Evolutionary conservation across 805 yeast species (phyloP).

Genomic region (Kodamaea nitidulidarum): DNA sequence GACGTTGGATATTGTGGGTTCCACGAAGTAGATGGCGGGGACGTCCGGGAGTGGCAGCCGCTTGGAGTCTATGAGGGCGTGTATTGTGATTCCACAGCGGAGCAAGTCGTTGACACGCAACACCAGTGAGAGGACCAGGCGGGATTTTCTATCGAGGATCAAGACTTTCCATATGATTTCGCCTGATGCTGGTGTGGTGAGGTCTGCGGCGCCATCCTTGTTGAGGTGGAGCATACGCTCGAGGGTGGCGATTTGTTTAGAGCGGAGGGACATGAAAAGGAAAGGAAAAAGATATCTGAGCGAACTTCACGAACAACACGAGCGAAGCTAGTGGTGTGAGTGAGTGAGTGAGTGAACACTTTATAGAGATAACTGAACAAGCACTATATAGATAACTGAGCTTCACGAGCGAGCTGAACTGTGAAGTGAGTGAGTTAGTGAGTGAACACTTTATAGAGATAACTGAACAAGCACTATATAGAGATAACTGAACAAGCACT

Average conservation of each 20-base stretch:
- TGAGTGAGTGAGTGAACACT: no score
- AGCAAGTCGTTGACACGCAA: slow-evolving; percentile 86
- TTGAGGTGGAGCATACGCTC: slow-evolving; percentile 86
- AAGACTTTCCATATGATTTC: slow-evolving; percentile 88
- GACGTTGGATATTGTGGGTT: slow-evolving; percentile 79
- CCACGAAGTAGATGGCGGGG: slow-evolving; percentile 88
- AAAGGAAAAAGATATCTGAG: neutral
- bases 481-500: no score
- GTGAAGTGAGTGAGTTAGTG: no score
- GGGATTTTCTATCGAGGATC: slow-evolving; percentile 74
- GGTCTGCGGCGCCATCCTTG: slow-evolving; percentile 51
- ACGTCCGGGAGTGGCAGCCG: slow-evolving; percentile 90
- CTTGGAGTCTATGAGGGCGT: slow-evolving; percentile 63
- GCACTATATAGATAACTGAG: no score
- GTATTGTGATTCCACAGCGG: slow-evolving; percentile 89
- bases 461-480: no score
- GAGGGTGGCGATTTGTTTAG: slow-evolving; percentile 34
- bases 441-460: no score
- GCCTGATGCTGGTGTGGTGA: slow-evolving; percentile 53
- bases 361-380: no score
- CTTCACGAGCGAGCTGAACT: no score
- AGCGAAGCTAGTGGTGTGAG: neutral
- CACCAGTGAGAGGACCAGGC: slow-evolving; percentile 86
- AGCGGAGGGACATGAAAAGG: slow-evolving; percentile 17
- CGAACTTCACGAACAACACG: neutral